Evolutionary conservation across 2,329 filamentous ascomycete species (phyloP), one percentile per base, ranked within the genome.

Genomic region (Knufia fluminis): DNA sequence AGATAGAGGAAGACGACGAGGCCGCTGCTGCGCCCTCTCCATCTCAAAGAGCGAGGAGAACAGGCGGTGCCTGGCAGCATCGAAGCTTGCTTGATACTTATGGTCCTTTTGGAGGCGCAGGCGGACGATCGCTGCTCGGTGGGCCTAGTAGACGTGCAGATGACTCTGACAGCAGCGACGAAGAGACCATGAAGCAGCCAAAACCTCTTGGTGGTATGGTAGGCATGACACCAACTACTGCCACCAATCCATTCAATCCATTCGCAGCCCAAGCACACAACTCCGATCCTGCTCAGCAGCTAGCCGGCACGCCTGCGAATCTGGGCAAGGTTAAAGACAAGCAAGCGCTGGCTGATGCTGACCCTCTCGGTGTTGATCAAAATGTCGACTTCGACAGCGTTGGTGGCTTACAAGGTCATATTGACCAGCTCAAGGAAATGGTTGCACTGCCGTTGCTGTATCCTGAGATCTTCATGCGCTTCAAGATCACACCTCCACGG

Each of bases 351-450:
- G 91, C 91, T 19, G 92, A 98, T 69, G 87, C 90, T 2, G 92
- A 97, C 63, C 92, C 92, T 39, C 77, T 98, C 2, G 92, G 92
- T 8, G 89, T 98, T 28, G 90, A 97, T 62, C 73, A 91, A 62
- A 91, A 81, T 61, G 88, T 98, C 54, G 90, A 90, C 62, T 96
- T 98, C 64, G 91, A 86, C 65, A 87, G 90, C 57, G 90, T 98
- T 49, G 92, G 92, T 62, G 92, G 92, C 35, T 71, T 98, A 39
- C 83, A 94, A 64, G 84, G 87, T 31, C 91, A 97, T 63, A 96
- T 98, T 63, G 89, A 96, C 63, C 88, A 96, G 66, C 75, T 98
- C 54, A 97, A 98, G 68, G 92, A 98, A 69, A 98, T 98, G 92
- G 91, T 98, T 16, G 86, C 91, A 57, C 76, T 98, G 53, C 92